phyloP scores from a whole-genome alignment of 495 filamentous ascomycete genomes.

The Aspergillus sclerotiicarbonarius region DNA sequence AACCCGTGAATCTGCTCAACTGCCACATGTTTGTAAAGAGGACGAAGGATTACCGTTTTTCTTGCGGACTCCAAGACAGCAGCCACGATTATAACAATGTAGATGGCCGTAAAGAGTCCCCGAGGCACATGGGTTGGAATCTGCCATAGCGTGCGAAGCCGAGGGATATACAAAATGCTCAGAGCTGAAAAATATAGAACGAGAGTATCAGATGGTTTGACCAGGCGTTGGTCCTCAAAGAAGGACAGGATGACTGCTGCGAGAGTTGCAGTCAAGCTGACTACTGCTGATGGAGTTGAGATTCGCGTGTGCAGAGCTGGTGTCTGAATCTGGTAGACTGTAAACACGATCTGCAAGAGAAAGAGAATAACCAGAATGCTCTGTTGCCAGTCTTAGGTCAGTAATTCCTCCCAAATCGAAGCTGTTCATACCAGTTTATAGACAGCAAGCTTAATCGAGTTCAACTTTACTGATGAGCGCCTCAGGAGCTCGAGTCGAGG shows the following conservation, averaged over 20 bases:
- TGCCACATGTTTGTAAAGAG: not conserved
- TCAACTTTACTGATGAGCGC: not conserved
- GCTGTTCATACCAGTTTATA: constrained; percentile 8
- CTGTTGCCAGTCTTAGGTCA: not conserved
- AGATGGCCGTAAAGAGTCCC: not conserved
- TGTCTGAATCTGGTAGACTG: not conserved
- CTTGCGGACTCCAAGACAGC: constrained; percentile 1
- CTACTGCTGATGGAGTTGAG: not conserved
- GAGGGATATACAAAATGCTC: not conserved
- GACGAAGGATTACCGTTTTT: not conserved
- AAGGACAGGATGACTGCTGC: constrained; percentile 3
- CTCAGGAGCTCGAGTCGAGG: not conserved
- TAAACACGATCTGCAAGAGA: constrained; percentile 4
- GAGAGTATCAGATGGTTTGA: constrained; percentile 9
- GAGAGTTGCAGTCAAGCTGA: not conserved
- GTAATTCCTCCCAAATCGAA: not conserved
- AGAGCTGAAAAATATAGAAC: constrained; percentile 5
- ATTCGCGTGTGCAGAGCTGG: not conserved
- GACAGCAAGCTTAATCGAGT: not conserved
- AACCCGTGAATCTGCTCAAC: constrained; percentile 9
- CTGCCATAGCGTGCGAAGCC: constrained; percentile 10
- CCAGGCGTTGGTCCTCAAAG: constrained; percentile 3
- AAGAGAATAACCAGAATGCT: not conserved
- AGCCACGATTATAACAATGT: not conserved
- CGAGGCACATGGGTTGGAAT: not conserved